A percentile compares a stretch with the other conserved stretches of the same genome.
phyloP scores from a whole-genome alignment of 148 eudicot species.

The Agrostemma githago region DNA sequence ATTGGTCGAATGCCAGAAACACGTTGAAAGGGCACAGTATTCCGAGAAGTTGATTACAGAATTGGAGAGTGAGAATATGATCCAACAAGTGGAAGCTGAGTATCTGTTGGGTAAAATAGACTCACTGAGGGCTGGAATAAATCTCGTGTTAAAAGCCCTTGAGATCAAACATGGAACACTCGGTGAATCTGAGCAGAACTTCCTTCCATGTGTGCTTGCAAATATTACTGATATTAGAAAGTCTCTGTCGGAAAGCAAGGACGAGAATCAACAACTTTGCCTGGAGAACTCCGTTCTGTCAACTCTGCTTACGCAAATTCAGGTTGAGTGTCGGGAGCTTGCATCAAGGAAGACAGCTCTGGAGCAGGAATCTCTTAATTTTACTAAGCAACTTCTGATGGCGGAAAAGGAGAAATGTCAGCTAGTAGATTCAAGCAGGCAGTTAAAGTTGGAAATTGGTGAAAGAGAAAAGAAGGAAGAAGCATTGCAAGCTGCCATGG shows the following conservation, averaged over 20 bases:
- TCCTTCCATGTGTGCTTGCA: constrained; percentile 43
- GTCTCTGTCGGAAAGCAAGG: constrained; percentile 44
- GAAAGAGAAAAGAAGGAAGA: constrained; percentile 36
- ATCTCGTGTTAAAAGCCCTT: constrained; percentile 56
- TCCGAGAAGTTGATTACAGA: constrained; percentile 75
- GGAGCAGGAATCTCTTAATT: constrained; percentile 39
- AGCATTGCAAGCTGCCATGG: constrained; percentile 39
- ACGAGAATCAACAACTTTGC: constrained; percentile 55
- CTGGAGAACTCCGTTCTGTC: constrained; percentile 68
- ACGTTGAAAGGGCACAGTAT: constrained; percentile 61
- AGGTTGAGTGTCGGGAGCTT: constrained; percentile 47
- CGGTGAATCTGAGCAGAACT: constrained; percentile 40
- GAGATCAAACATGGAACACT: constrained; percentile 40
- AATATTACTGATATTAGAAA: constrained; percentile 41
- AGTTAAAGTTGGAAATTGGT: constrained; percentile 36
- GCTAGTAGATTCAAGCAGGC: constrained; percentile 45
- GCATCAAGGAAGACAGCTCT: constrained; percentile 37
- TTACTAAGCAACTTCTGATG: constrained; percentile 35
- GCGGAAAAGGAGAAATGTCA: constrained; percentile 49
- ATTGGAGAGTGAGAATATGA: constrained; percentile 83
- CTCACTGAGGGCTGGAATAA: constrained; percentile 60
- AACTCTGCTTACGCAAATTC: constrained; percentile 54
- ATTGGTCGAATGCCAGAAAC: constrained; percentile 67
- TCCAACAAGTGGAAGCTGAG: constrained; percentile 81
- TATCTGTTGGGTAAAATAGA: constrained; percentile 67